Percentiles rank a stretch among this genome's conserved stretches.
Evolutionary conservation across 805 yeast genomes (phyloP).

Genomic region (Grigorovia jiainica): DNA sequence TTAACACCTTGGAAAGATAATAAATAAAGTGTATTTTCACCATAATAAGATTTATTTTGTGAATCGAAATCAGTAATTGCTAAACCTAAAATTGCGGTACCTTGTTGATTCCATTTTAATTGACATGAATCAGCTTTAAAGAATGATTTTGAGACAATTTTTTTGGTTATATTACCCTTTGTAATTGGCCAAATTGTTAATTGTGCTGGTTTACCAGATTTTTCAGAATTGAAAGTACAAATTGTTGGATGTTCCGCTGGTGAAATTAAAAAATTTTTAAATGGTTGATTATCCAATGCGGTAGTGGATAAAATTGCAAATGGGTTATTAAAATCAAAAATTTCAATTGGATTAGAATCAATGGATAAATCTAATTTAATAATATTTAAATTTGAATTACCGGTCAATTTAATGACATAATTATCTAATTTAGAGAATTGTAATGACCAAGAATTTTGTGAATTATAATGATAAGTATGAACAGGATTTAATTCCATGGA

Average conservation of each 20-base stretch:
- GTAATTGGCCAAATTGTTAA: constrained; percentile 57
- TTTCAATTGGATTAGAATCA: constrained; percentile 13
- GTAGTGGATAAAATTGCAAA: constrained; percentile 42
- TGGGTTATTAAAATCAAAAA: constrained; percentile 40
- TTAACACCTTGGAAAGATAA: constrained; percentile 37
- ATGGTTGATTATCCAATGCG: constrained; percentile 28
- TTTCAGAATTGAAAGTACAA: constrained; percentile 85
- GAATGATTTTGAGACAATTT: constrained; percentile 77
- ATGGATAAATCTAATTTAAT: constrained; percentile 34
- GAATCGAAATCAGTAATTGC: constrained; percentile 95
- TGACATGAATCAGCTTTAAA: constrained; percentile 94
- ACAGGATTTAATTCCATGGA: constrained; percentile 15
- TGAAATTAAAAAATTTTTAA: constrained; percentile 48
- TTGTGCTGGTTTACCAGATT: constrained; percentile 78
- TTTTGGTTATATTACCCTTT: constrained; percentile 40
- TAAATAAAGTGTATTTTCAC: constrained; percentile 86
- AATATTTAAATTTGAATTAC: constrained; percentile 24
- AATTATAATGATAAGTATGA: constrained; percentile 59
- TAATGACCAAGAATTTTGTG: constrained; percentile 74
- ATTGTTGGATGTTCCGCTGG: constrained; percentile 87
- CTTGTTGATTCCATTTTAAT: constrained; percentile 87
- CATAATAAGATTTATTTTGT: constrained; percentile 89
- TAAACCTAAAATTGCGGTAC: constrained; percentile 86
- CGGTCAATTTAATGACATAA: constrained; percentile 22
- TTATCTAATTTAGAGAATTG: constrained; percentile 29